Evolutionary conservation across 768 basidiomycete species (phyloP).

Genomic region (Hypsizygus marmoreus): DNA sequence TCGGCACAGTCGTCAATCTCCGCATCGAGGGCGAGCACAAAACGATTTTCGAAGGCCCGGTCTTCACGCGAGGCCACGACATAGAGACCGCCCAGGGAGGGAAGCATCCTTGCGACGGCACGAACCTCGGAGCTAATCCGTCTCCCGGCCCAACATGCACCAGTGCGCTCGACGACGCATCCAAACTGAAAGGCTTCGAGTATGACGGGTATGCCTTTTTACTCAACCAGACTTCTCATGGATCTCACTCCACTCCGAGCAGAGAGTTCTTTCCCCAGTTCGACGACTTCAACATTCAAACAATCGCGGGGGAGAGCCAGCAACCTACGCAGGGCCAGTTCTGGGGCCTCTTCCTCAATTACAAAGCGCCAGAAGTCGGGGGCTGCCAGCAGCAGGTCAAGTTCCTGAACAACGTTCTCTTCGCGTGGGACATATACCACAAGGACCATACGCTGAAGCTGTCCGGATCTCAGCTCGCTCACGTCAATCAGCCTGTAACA

Average conservation of each 20-base stretch:
- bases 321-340: conserved; percentile 28
- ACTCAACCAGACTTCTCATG: background rate
- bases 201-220: conserved; percentile 44
- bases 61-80: conserved; percentile 42
- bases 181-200: conserved; percentile 28
- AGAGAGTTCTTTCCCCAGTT: conserved; percentile 37
- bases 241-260: no score
- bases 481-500: conserved; percentile 24
- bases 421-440: conserved; percentile 13
- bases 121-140: conserved; percentile 35
- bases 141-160: conserved; percentile 42
- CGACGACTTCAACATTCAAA: conserved; percentile 46
- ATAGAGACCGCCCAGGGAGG: conserved; percentile 39
- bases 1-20: conserved; percentile 27
- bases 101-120: conserved; percentile 46
- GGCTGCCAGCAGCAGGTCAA: conserved; percentile 16
- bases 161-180: conserved; percentile 45
- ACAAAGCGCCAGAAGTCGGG: conserved; percentile 6
- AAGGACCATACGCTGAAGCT: conserved; percentile 31
- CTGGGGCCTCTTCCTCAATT: conserved; percentile 13
- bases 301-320: conserved; percentile 32
- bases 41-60: conserved; percentile 40
- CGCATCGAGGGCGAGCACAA: conserved; percentile 38
- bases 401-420: conserved; percentile 11
- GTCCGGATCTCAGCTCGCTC: conserved; percentile 34